Conservation (phyloP, 108 stramenopile species). For the Epithemia pelagica region DNA sequence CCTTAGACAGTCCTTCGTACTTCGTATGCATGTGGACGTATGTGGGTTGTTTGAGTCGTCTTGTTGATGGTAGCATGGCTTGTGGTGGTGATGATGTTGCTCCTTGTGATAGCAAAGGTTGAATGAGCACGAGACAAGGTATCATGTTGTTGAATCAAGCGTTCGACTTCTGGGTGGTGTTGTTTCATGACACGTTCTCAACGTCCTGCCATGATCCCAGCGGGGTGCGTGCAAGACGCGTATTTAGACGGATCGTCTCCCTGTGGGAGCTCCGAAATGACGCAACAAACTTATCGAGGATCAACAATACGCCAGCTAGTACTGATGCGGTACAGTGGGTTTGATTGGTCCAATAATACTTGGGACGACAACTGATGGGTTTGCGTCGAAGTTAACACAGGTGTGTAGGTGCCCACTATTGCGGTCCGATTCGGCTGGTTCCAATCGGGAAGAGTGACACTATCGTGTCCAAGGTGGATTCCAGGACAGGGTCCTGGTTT, state of each 20-base stretch:
- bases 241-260: slow-evolving; percentile 33
- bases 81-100: too few species aligned
- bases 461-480: too few species aligned
- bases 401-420: too few species aligned
- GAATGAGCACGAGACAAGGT: slow-evolving; percentile 1
- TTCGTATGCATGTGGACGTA: too few species aligned
- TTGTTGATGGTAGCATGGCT: too few species aligned
- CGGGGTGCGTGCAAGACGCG: slow-evolving; percentile 21
- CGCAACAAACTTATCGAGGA: slow-evolving; percentile 49
- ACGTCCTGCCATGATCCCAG: slow-evolving; percentile 50
- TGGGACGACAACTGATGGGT: slow-evolving; percentile 31
- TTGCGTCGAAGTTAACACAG: slow-evolving; percentile 31
- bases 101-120: slow-evolving; percentile 13
- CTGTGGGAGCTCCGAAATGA: slow-evolving; percentile 34
- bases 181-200: slow-evolving; percentile 47
- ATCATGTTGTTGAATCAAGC: slow-evolving; percentile 18
- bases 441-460: too few species aligned
- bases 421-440: too few species aligned
- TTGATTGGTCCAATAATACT: slow-evolving; percentile 42
- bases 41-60: too few species aligned
- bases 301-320: slow-evolving; percentile 6
- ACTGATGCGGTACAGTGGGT: background rate
- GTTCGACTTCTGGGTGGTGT: slow-evolving; percentile 16
- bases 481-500: too few species aligned
- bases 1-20: background rate